Evolutionary conservation across 2,329 filamentous ascomycete species (phyloP).

Genomic region (Aspergillus pseudoterreus): DNA sequence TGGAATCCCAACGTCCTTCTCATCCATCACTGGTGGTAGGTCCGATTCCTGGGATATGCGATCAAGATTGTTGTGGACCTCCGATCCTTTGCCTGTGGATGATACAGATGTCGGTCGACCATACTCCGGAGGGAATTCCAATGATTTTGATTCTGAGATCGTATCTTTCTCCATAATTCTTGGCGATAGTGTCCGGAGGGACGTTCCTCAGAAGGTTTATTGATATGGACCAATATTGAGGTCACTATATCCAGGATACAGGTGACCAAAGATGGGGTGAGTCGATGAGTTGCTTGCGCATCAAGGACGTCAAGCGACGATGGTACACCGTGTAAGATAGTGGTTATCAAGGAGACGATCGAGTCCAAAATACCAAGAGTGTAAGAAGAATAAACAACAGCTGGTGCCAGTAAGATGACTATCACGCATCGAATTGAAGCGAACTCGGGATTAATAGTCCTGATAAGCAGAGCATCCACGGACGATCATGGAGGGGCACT

Average conservation of each 20-base stretch:
- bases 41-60: conserved; percentile 12
- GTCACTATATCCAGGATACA: too few relatives aligned
- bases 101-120: neutral
- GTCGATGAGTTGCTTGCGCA: neutral
- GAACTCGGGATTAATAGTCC: neutral
- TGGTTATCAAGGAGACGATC: too few relatives aligned
- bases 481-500: neutral
- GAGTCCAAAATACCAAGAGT: too few relatives aligned
- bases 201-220: neutral
- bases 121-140: neutral
- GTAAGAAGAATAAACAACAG: neutral
- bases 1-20: conserved; percentile 18
- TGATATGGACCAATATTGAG: too few relatives aligned
- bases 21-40: conserved; percentile 12
- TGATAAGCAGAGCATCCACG: neutral
- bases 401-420: neutral
- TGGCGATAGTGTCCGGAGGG: neutral
- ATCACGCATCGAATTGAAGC: neutral
- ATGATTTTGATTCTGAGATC: neutral
- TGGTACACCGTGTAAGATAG: too few relatives aligned
- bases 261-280: too few relatives aligned
- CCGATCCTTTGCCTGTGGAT: neutral
- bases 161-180: neutral
- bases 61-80: conserved; percentile 7
- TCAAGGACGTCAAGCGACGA: neutral